These are phyloP conservation scores for Mycena amicta DNA, from an alignment of 768 basidiomycete genomes.

Conservation along the genomic window DNA sequence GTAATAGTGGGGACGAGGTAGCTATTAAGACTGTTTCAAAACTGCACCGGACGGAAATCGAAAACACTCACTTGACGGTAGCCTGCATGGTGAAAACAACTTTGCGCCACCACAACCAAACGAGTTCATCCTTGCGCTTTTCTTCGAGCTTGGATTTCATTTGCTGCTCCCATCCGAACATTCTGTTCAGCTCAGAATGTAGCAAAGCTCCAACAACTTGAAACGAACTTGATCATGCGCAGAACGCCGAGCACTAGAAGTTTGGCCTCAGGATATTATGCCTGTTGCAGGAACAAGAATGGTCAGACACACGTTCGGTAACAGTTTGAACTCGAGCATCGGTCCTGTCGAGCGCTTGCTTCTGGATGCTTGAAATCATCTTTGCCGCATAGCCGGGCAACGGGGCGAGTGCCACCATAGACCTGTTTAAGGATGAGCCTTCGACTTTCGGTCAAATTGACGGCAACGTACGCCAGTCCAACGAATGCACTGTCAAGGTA, in stretches of 20 bases:
- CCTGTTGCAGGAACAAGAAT: background rate
- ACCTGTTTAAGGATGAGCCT: slow-evolving; percentile 28
- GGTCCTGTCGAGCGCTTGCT: slow-evolving; percentile 45
- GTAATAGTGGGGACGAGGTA: background rate
- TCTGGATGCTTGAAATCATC: slow-evolving; percentile 28
- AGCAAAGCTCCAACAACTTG: background rate
- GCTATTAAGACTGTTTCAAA: background rate
- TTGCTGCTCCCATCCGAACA: slow-evolving; percentile 55
- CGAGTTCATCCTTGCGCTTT: slow-evolving; percentile 52
- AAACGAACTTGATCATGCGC: slow-evolving; percentile 50
- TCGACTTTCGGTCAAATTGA: background rate
- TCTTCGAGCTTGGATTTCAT: slow-evolving; percentile 43
- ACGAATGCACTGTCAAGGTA: background rate
- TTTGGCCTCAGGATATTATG: slow-evolving; percentile 13
- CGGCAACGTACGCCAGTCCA: slow-evolving; percentile 30
- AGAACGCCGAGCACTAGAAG: slow-evolving; percentile 44
- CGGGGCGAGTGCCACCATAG: too few relatives aligned
- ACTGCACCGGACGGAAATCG: slow-evolving; percentile 1
- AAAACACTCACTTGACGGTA: slow-evolving; percentile 36
- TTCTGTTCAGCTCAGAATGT: background rate
- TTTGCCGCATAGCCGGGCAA: slow-evolving; percentile 46
- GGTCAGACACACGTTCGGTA: slow-evolving; percentile 42
- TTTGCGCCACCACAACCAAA: slow-evolving; percentile 41
- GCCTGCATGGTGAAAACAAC: slow-evolving; percentile 41
- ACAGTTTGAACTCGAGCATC: slow-evolving; percentile 50